These are phyloP conservation scores for Tripterygium wilfordii DNA, from an alignment of 177 flowering plant genomes.

Conservation along the genomic window DNA sequence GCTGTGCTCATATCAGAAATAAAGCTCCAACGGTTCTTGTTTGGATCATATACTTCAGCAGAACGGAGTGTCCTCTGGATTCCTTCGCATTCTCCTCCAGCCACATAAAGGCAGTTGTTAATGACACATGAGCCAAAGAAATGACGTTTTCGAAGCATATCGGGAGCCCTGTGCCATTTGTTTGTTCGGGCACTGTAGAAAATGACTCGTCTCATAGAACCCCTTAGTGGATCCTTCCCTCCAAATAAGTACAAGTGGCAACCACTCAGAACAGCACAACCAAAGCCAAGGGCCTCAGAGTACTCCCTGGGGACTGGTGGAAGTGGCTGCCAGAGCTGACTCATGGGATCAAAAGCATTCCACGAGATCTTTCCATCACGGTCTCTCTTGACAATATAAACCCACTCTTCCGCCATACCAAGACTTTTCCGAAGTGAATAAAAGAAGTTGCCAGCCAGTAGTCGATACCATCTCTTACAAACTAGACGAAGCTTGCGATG, in stretches of 20 bases:
- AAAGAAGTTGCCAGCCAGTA: slow-evolving; percentile 74
- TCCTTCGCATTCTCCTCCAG: slow-evolving; percentile 97
- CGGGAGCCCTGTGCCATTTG: slow-evolving; percentile 92
- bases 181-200: slow-evolving; percentile 89
- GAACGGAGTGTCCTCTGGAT: slow-evolving; percentile 81
- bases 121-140: slow-evolving; percentile 94
- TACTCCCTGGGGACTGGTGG: slow-evolving; percentile 93
- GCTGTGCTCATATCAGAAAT: slow-evolving; percentile 90
- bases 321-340: slow-evolving; percentile 92
- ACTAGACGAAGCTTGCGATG: slow-evolving; percentile 87
- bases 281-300: slow-evolving; percentile 86
- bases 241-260: slow-evolving; percentile 88
- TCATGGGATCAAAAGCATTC: slow-evolving; percentile 90
- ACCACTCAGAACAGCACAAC: slow-evolving; percentile 92
- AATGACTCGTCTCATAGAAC: slow-evolving; percentile 86
- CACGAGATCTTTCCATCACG: slow-evolving; percentile 89
- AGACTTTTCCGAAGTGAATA: slow-evolving; percentile 75
- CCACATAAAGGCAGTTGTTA: slow-evolving; percentile 88
- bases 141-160: slow-evolving; percentile 89
- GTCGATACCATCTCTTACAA: slow-evolving; percentile 91
- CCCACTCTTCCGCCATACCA: slow-evolving; percentile 98
- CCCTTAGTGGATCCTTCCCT: slow-evolving; percentile 83
- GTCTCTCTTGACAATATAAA: slow-evolving; percentile 89
- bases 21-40: slow-evolving; percentile 73
- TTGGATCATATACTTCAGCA: slow-evolving; percentile 93